Percentiles rank a stretch among this genome's conserved stretches.
Evolutionary conservation across 495 filamentous ascomycete species (phyloP).

Genomic region (Clohesyomyces aquaticus): DNA sequence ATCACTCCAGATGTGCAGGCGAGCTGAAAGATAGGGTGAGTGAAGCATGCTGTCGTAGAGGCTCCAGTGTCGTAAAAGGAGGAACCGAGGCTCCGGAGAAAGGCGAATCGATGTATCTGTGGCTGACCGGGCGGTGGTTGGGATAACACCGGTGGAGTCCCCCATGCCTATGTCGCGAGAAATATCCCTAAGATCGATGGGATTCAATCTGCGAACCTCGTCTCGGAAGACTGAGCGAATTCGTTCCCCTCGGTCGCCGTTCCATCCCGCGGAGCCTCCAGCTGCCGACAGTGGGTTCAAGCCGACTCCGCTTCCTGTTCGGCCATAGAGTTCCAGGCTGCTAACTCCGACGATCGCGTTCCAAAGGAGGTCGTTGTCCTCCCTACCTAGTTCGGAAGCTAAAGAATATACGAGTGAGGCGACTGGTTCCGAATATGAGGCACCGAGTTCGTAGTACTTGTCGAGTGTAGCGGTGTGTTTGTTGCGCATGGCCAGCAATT

Average conservation of each 20-base stretch:
- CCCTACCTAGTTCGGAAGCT: constrained; percentile 89
- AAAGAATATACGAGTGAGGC: constrained; percentile 92
- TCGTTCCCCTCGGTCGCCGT: constrained; percentile 77
- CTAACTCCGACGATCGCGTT: constrained; percentile 89
- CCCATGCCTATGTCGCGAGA: constrained; percentile 52
- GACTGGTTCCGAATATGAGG: constrained; percentile 92
- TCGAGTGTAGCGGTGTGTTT: constrained; percentile 75
- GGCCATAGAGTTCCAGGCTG: constrained; percentile 88
- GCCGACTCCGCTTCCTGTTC: constrained; percentile 76
- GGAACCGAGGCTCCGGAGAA: constrained; percentile 91
- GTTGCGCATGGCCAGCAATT: constrained; percentile 71
- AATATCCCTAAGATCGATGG: constrained; percentile 67
- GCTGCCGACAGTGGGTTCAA: constrained; percentile 57
- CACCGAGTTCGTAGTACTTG: constrained; percentile 80
- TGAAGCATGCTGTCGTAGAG: constrained; percentile 98
- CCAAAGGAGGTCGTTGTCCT: constrained; percentile 97
- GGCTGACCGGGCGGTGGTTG: constrained; percentile 82
- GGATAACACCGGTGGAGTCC: constrained; percentile 76
- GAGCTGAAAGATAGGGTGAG: constrained; percentile 89
- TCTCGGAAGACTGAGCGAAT: constrained; percentile 85
- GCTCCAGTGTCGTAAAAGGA: constrained; percentile 94
- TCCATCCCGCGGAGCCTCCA: constrained; percentile 73
- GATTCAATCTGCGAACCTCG: constrained; percentile 93
- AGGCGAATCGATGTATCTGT: constrained; percentile 91
- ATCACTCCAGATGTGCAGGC: constrained; percentile 93